Evolutionary conservation across 192 early-diverging fungal genomes (phyloP).

Genomic region (Backusella sp.): DNA sequence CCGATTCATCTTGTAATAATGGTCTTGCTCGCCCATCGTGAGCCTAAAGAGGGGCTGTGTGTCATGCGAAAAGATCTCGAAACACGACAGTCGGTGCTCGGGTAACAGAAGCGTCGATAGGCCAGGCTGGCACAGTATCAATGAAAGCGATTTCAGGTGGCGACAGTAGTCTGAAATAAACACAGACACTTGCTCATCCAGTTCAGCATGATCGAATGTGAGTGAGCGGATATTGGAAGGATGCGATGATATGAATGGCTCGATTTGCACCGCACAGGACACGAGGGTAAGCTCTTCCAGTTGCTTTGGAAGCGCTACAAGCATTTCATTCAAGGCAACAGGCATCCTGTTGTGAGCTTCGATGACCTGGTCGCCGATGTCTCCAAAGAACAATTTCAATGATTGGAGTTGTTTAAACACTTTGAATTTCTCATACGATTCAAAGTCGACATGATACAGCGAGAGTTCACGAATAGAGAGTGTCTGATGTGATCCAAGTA

Average conservation of each 20-base stretch:
- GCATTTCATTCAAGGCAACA: neutral
- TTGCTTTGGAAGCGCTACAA: neutral
- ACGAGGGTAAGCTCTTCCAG: neutral
- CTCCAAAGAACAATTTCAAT: neutral
- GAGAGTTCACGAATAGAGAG: neutral
- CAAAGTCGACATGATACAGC: neutral
- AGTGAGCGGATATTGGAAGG: neutral
- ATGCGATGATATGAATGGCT: neutral
- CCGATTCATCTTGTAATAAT: neutral
- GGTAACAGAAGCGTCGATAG: neutral
- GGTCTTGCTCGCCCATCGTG: neutral
- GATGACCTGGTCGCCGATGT: neutral
- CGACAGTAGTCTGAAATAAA: conserved; percentile 2
- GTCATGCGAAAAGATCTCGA: neutral
- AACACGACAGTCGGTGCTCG: neutral
- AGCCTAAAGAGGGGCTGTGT: neutral
- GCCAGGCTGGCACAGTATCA: neutral
- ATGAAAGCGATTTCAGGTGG: neutral
- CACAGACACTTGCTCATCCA: neutral
- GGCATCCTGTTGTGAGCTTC: neutral
- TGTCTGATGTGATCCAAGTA: neutral
- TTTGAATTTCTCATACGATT: neutral
- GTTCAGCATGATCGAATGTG: neutral
- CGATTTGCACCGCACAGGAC: neutral
- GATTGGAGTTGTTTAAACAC: neutral